A percentile compares a stretch with the other conserved stretches of the same genome.
Evolutionary conservation across 805 yeast genomes (phyloP).

Genomic region (Cyberlindnera bimundalis): DNA sequence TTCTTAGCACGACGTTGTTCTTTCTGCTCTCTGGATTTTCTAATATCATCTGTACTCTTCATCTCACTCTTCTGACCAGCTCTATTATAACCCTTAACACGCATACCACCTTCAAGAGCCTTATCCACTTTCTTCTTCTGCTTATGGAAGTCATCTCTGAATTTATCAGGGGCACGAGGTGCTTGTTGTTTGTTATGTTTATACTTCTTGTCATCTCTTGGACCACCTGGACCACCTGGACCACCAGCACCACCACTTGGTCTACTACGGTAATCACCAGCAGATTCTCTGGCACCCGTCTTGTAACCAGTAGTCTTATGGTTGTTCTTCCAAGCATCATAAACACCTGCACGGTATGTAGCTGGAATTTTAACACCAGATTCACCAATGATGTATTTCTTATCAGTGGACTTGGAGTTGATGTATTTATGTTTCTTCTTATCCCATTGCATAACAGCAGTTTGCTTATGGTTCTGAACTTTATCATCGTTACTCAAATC

Average conservation of each 20-base stretch:
- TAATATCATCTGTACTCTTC: constrained; percentile 66
- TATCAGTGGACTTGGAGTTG: constrained; percentile 73
- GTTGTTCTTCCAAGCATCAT: constrained; percentile 84
- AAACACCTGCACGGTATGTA: constrained; percentile 83
- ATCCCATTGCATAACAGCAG: constrained; percentile 83
- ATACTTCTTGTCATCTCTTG: constrained; percentile 46
- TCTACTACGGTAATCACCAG: constrained; percentile 28
- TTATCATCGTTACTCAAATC: constrained; percentile 80
- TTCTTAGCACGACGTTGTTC: constrained; percentile 82
- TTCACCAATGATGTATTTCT: constrained; percentile 90
- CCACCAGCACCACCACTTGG: constrained; percentile 13
- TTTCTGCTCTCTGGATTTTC: constrained; percentile 66
- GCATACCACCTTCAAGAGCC: constrained; percentile 72
- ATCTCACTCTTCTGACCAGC: constrained; percentile 48
- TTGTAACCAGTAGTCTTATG: constrained; percentile 52
- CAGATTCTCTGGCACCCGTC: constrained; percentile 52
- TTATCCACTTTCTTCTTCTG: constrained; percentile 80
- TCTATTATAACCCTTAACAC: constrained; percentile 56
- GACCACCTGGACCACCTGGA: constrained; percentile 18
- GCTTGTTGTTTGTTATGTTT: constrained; percentile 73
- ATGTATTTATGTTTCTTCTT: constrained; percentile 87
- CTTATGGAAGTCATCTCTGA: constrained; percentile 77
- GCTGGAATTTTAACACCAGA: constrained; percentile 93
- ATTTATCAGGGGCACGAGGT: constrained; percentile 88
- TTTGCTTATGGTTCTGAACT: constrained; percentile 61